Evolutionary conservation across 306 rosid species (phyloP).

Genomic region (Alnus rubra): DNA sequence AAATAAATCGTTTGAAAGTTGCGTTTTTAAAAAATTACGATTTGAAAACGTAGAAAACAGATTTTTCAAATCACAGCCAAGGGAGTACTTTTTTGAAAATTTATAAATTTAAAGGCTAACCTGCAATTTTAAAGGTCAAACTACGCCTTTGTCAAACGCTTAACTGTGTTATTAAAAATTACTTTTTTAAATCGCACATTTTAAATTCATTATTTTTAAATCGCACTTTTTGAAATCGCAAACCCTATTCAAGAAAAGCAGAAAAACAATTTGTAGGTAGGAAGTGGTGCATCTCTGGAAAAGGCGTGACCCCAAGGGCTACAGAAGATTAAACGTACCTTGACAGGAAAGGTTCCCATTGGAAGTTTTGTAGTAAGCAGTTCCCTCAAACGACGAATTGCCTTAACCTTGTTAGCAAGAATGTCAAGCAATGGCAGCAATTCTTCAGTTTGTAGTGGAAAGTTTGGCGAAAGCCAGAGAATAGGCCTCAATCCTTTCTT

Average conservation of each 20-base stretch:
- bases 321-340: constrained; percentile 56
- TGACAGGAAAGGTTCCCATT: constrained; percentile 92
- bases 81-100: too few relatives aligned
- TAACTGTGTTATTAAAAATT: too few relatives aligned
- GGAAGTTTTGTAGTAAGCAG: constrained; percentile 98
- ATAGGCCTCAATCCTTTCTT: constrained; percentile 94
- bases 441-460: constrained; percentile 84
- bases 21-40: too few relatives aligned
- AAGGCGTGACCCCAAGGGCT: background rate
- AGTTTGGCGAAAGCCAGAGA: constrained; percentile 95
- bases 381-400: constrained; percentile 95
- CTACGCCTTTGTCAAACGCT: too few relatives aligned
- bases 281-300: constrained; percentile 14
- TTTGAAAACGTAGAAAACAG: too few relatives aligned
- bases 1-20: too few relatives aligned
- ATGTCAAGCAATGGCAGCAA: constrained; percentile 94
- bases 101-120: too few relatives aligned
- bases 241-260: background rate
- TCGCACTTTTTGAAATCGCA: too few relatives aligned
- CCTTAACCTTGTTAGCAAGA: constrained; percentile 96
- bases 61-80: too few relatives aligned
- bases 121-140: too few relatives aligned
- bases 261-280: background rate
- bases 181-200: too few relatives aligned
- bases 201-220: too few relatives aligned